Evolutionary conservation across 2,329 filamentous ascomycete genomes (phyloP).

Genomic region (Penicillium rolfsii): DNA sequence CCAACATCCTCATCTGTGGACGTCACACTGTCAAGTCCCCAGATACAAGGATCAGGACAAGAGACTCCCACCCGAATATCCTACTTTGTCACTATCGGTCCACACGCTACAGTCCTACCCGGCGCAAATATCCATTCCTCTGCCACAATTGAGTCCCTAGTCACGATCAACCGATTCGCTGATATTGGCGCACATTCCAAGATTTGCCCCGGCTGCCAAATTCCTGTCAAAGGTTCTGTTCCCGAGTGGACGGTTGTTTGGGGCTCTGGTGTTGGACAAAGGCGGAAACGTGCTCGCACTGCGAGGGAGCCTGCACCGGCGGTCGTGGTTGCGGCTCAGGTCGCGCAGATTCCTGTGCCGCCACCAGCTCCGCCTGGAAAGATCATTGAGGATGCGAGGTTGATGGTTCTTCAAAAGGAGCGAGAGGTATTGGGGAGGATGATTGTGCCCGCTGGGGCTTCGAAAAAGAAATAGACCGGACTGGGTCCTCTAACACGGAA

Average conservation of each 20-base stretch:
- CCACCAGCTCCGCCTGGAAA: conserved; percentile 54
- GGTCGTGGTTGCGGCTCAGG: conserved; percentile 23
- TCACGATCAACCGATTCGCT: conserved; percentile 39
- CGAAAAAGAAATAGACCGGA: conserved; percentile 34
- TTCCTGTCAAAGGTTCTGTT: conserved; percentile 62
- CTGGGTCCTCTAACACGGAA: background rate
- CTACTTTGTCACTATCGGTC: conserved; percentile 44
- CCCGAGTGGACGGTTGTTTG: conserved; percentile 72
- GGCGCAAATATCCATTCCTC: conserved; percentile 46
- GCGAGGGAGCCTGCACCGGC: conserved; percentile 23
- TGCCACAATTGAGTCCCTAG: conserved; percentile 52
- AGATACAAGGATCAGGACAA: background rate
- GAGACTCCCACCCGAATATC: conserved; percentile 39
- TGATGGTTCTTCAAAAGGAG: conserved; percentile 67
- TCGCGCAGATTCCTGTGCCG: conserved; percentile 24
- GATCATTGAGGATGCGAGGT: conserved; percentile 64
- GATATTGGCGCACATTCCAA: conserved; percentile 64
- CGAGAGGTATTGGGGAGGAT: conserved; percentile 68
- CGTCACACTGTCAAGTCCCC: background rate
- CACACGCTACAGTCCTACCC: conserved; percentile 41
- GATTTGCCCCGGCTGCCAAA: conserved; percentile 65
- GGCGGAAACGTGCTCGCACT: conserved; percentile 44
- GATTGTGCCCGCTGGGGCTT: conserved; percentile 50
- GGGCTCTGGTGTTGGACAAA: conserved; percentile 58
- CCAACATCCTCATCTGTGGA: conserved; percentile 9